Conservation (phyloP, 768 basidiomycete genomes). For the Lactarius evosmus region DNA sequence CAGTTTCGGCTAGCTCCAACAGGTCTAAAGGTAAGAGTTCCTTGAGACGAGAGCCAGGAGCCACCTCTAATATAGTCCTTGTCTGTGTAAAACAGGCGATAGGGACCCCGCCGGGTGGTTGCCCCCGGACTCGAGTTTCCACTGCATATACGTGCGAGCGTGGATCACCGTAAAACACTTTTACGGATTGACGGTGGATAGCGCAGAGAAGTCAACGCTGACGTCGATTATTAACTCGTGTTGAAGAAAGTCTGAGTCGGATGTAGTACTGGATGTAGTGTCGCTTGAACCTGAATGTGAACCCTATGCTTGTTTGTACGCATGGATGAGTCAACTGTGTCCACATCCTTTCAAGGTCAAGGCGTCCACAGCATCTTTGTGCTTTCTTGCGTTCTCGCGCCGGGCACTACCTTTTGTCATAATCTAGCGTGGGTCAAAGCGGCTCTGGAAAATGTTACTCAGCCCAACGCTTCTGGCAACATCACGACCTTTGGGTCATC, state of each 20-base stretch:
- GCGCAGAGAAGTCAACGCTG: slow-evolving; percentile 50
- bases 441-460: background rate
- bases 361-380: slow-evolving; percentile 21
- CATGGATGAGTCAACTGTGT: background rate
- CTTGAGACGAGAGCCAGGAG: background rate
- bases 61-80: background rate
- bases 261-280: background rate
- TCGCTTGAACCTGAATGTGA: background rate
- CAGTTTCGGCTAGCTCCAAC: slow-evolving; percentile 48
- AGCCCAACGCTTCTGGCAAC: background rate
- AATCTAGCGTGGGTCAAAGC: background rate
- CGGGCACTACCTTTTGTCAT: slow-evolving; percentile 6
- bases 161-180: slow-evolving; percentile 51
- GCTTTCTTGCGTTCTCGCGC: slow-evolving; percentile 9
- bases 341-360: too few species aligned
- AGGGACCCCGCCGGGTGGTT: slow-evolving; percentile 52
- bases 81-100: slow-evolving; percentile 40
- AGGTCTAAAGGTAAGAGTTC: slow-evolving; percentile 42
- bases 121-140: slow-evolving; percentile 46
- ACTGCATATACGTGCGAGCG: slow-evolving; percentile 52
- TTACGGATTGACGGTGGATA: slow-evolving; percentile 48
- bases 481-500: background rate
- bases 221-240: slow-evolving; percentile 35
- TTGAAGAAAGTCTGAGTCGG: background rate
- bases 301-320: too few species aligned